Evolutionary conservation across 73 alveolate genomes (phyloP).

Genomic region (Tetrahymena malaccensis): DNA sequence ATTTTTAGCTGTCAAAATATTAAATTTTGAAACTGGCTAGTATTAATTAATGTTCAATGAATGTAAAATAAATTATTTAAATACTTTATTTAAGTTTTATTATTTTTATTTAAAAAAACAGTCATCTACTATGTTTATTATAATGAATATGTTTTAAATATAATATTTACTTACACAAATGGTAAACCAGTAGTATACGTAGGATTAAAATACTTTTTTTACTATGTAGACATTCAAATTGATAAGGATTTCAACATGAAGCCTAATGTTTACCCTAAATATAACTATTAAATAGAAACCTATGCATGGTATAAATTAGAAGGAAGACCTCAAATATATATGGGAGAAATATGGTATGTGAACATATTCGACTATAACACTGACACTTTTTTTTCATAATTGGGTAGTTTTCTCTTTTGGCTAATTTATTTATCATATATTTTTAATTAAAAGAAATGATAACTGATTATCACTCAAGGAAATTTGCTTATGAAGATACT

Average conservation of each 20-base stretch:
- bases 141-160: too few species aligned
- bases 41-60: too few species aligned
- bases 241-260: not conserved
- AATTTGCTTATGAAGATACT: not conserved
- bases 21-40: too few species aligned
- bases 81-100: too few species aligned
- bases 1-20: too few species aligned
- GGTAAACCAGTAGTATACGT: not conserved
- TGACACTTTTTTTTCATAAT: too few species aligned
- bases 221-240: not conserved
- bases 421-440: too few species aligned
- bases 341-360: not conserved
- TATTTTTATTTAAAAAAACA: too few species aligned
- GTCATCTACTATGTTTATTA: not conserved
- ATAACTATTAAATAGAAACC: too few species aligned
- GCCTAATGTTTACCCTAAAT: not conserved
- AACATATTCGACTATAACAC: too few species aligned
- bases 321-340: not conserved
- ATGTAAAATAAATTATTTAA: not conserved
- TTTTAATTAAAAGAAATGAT: not conserved
- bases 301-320: not conserved
- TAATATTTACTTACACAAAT: not conserved
- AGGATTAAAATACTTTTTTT: not conserved
- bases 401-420: too few species aligned
- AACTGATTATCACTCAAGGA: not conserved